Percentiles rank a stretch among this genome's conserved stretches.
Conservation (phyloP, 805 yeast species). For the Saccharomyces paradoxus region DNA sequence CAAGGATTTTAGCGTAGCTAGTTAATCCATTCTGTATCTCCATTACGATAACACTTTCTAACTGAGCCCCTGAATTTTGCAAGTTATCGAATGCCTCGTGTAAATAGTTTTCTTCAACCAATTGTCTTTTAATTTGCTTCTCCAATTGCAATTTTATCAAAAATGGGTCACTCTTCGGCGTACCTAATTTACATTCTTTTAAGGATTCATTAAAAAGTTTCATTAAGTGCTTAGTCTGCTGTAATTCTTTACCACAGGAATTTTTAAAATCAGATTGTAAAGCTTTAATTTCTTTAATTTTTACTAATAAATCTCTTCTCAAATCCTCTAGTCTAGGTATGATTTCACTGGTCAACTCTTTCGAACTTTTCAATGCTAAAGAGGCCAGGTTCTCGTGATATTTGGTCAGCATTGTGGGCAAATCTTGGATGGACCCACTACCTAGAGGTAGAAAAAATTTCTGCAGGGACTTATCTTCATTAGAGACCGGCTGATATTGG, state of each 20-base stretch:
- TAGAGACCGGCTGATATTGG: conserved; percentile 21
- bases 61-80: conserved; percentile 79
- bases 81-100: conserved; percentile 84
- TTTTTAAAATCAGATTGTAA: conserved; percentile 80
- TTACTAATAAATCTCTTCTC: conserved; percentile 67
- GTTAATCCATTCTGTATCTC: conserved; percentile 80
- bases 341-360: conserved; percentile 52
- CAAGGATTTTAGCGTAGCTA: conserved; percentile 59
- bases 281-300: conserved; percentile 79
- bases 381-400: conserved; percentile 55
- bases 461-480: conserved; percentile 20
- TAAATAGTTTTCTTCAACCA: conserved; percentile 75
- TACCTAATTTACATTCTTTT: conserved; percentile 46
- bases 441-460: conserved; percentile 69
- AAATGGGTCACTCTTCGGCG: conserved; percentile 67
- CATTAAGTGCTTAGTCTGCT: conserved; percentile 52
- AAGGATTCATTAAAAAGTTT: conserved; percentile 49
- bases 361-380: conserved; percentile 48
- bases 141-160: conserved; percentile 65
- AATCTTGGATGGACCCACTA: conserved; percentile 71
- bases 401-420: conserved; percentile 62
- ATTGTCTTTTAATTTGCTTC: conserved; percentile 65
- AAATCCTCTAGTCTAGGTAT: conserved; percentile 62
- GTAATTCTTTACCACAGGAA: conserved; percentile 59
- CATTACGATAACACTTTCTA: conserved; percentile 78